These are phyloP conservation scores for Pyricularia grisea DNA, from an alignment of 2,329 filamentous ascomycete genomes.

Conservation along the genomic window DNA sequence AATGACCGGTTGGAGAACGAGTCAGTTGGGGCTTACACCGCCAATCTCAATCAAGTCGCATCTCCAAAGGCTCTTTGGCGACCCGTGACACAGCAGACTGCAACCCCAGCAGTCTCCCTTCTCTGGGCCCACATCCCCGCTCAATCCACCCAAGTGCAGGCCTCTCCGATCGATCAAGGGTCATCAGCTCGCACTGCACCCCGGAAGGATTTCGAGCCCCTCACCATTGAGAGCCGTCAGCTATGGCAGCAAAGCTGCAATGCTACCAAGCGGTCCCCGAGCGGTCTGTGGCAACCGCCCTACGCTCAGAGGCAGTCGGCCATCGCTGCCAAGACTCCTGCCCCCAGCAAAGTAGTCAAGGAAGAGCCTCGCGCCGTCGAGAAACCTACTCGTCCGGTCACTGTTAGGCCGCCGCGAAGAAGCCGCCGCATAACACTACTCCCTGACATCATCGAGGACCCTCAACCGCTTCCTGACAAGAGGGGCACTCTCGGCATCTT, in stretches of 20 bases:
- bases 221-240: slow-evolving; percentile 24
- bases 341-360: neutral
- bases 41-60: neutral
- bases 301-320: slow-evolving; percentile 10
- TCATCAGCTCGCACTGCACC: slow-evolving; percentile 22
- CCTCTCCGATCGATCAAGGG: slow-evolving; percentile 14
- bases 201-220: slow-evolving; percentile 22
- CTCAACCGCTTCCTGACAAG: slow-evolving; percentile 47
- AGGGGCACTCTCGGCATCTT: slow-evolving; percentile 53
- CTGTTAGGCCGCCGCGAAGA: slow-evolving; percentile 43
- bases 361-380: slow-evolving; percentile 4
- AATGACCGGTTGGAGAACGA: neutral
- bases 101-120: slow-evolving; percentile 6
- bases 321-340: neutral
- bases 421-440: slow-evolving; percentile 48
- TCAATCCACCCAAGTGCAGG: slow-evolving; percentile 6
- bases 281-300: slow-evolving; percentile 22
- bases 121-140: slow-evolving; percentile 15
- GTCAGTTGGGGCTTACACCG: slow-evolving; percentile 1
- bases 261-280: slow-evolving; percentile 7
- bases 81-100: slow-evolving; percentile 5
- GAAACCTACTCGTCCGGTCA: slow-evolving; percentile 29
- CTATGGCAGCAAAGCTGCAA: slow-evolving; percentile 28
- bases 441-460: slow-evolving; percentile 55
- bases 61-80: slow-evolving; percentile 18